These are phyloP conservation scores for Termitomyces titanicus DNA, from an alignment of 768 basidiomycete genomes.

Conservation along the genomic window DNA sequence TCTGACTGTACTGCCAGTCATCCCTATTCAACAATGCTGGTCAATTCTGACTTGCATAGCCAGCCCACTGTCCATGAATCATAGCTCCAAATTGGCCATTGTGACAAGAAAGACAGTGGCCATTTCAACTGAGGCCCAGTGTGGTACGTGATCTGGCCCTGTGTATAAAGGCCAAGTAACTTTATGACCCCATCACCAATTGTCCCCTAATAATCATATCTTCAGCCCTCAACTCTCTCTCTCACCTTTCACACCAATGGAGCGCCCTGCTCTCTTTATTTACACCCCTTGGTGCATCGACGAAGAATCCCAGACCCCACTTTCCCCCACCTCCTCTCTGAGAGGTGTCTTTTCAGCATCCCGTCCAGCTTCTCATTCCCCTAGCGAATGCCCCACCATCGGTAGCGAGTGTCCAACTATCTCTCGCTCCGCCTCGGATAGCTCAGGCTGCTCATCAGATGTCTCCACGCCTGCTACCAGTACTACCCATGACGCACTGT, in stretches of 20 bases:
- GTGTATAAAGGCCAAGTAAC: neutral
- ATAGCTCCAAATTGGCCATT: neutral
- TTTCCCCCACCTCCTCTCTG: slow-evolving; percentile 18
- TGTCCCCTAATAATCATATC: neutral
- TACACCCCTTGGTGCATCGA: slow-evolving; percentile 3
- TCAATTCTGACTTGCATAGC: neutral
- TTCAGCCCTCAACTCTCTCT: neutral
- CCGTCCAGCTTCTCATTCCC: slow-evolving; percentile 10
- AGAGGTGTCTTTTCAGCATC: slow-evolving; percentile 15
- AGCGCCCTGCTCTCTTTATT: neutral
- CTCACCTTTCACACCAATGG: neutral
- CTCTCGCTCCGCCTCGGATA: neutral
- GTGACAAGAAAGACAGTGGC: neutral
- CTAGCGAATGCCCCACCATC: slow-evolving; percentile 9
- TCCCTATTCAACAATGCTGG: neutral
- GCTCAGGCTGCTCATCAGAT: neutral
- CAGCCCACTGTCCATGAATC: neutral
- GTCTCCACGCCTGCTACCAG: neutral
- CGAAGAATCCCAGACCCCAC: neutral
- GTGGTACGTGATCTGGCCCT: neutral
- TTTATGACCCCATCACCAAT: too few species aligned
- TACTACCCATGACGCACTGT: neutral
- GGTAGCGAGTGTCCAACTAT: neutral
- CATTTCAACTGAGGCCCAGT: neutral
- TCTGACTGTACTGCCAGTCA: neutral